A percentile compares a stretch with the other conserved stretches of the same genome.
These are phyloP conservation scores for Casaregolazyma suthepensis DNA, from an alignment of 1,139 yeast genomes.

Conservation along the genomic window DNA sequence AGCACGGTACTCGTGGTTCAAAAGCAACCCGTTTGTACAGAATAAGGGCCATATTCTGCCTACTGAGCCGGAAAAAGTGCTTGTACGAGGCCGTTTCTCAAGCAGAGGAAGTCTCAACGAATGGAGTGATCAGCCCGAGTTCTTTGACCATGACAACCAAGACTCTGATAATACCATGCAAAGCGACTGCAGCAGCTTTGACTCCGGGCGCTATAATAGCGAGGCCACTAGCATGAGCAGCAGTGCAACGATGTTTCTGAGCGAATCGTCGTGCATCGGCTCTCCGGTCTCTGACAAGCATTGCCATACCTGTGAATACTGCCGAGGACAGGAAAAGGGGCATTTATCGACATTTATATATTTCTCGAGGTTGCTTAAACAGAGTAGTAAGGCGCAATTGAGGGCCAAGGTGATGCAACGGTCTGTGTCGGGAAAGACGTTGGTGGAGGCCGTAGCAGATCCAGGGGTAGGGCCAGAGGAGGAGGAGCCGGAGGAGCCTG, in stretches of 20 bases:
- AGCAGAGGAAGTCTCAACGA: slow-evolving; percentile 9
- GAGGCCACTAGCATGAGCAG: slow-evolving; percentile 4
- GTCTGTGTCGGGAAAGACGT: slow-evolving; percentile 4
- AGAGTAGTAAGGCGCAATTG: neutral
- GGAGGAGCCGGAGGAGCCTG: neutral
- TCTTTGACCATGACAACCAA: slow-evolving; percentile 3
- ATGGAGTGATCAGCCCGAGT: slow-evolving; percentile 11
- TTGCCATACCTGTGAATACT: slow-evolving; percentile 7
- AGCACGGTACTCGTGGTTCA: neutral
- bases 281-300: neutral
- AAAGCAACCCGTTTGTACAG: neutral
- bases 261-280: neutral
- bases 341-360: slow-evolving; percentile 5
- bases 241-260: neutral
- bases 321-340: slow-evolving; percentile 2
- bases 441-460: neutral
- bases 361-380: neutral
- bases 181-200: neutral
- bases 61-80: slow-evolving; percentile 4
- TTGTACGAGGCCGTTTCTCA: slow-evolving; percentile 10
- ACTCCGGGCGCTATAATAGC: neutral
- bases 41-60: neutral
- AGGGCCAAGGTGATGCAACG: slow-evolving; percentile 2
- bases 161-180: neutral
- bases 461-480: neutral